A percentile compares a stretch with the other conserved stretches of the same genome.
Evolutionary conservation across 768 basidiomycete species (phyloP).

Genomic region (Mrakia frigida): DNA sequence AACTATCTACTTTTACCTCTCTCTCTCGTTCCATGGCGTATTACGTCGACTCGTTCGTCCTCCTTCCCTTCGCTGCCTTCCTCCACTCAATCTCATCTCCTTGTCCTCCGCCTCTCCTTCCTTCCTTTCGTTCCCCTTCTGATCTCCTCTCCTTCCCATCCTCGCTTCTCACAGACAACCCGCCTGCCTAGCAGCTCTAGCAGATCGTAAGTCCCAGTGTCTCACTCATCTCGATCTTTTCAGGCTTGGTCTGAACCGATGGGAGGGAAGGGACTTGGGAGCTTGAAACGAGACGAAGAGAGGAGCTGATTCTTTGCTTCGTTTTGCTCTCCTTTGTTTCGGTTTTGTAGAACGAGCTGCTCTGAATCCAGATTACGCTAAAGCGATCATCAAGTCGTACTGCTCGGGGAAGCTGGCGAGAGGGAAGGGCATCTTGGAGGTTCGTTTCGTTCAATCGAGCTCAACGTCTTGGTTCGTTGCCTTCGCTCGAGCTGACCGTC

Average conservation of each 20-base stretch:
- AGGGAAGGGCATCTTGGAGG: slow-evolving; percentile 2
- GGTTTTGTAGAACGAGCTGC: slow-evolving; percentile 2
- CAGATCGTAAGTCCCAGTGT: slow-evolving; percentile 11
- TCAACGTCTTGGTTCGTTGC: background rate
- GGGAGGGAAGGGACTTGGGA: background rate
- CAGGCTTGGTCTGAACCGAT: too few species aligned
- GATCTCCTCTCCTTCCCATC: background rate
- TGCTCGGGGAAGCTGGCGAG: background rate
- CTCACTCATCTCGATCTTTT: background rate
- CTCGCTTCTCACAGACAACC: background rate
- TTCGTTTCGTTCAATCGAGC: too few species aligned
- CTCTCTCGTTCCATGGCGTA: too few species aligned
- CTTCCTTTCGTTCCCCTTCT: background rate
- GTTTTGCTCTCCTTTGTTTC: background rate
- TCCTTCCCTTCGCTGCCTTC: too few species aligned
- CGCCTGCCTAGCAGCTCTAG: background rate
- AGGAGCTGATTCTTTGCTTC: background rate
- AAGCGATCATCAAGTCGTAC: slow-evolving; percentile 19
- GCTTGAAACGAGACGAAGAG: background rate
- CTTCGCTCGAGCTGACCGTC: background rate
- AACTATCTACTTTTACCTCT: too few species aligned
- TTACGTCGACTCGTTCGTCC: too few species aligned
- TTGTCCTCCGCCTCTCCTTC: background rate
- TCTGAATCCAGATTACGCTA: slow-evolving; percentile 11
- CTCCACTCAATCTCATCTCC: too few species aligned